These are phyloP conservation scores for Globisporangium orthogonon DNA, from an alignment of 352 stramenopile genomes.

Conservation along the genomic window DNA sequence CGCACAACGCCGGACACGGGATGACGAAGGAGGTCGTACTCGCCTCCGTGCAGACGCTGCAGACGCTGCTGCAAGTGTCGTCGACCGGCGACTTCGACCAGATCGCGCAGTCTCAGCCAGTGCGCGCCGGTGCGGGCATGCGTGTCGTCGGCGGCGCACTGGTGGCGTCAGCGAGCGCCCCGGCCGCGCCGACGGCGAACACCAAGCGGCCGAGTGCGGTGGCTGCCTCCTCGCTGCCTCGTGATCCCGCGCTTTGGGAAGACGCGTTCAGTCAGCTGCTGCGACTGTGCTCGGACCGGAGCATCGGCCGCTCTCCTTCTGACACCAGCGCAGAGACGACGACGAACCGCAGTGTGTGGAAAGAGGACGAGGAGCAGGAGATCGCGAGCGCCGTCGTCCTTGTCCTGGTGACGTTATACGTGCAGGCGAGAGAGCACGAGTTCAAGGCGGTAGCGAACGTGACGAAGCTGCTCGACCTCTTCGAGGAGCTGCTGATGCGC, in stretches of 20 bases:
- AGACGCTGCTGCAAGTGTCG: conserved; percentile 78
- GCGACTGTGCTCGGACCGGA: conserved; percentile 42
- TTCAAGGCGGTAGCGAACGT: conserved; percentile 64
- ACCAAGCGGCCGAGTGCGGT: conserved; percentile 15
- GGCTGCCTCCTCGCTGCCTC: conserved; percentile 9
- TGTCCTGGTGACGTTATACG: conserved; percentile 72
- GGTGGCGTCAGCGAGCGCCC: conserved; percentile 20
- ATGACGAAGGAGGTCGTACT: conserved; percentile 80
- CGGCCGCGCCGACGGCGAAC: background rate
- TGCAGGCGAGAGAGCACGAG: conserved; percentile 65
- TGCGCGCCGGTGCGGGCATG: conserved; percentile 86
- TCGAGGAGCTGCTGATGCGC: conserved; percentile 51
- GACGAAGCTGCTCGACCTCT: conserved; percentile 53
- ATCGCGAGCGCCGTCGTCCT: conserved; percentile 72
- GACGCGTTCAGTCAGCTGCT: conserved; percentile 61
- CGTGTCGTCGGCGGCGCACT: conserved; percentile 85
- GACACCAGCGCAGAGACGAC: background rate
- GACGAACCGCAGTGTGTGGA: conserved; percentile 14
- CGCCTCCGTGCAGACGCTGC: conserved; percentile 62
- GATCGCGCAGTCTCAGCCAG: conserved; percentile 58
- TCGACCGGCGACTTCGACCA: conserved; percentile 68
- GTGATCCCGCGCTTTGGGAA: conserved; percentile 62
- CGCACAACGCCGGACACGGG: conserved; percentile 35
- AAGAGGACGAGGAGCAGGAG: conserved; percentile 77
- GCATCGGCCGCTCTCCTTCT: conserved; percentile 4